These are phyloP conservation scores for Pichia deserticola DNA, from an alignment of 805 yeast genomes.

Conservation along the genomic window DNA sequence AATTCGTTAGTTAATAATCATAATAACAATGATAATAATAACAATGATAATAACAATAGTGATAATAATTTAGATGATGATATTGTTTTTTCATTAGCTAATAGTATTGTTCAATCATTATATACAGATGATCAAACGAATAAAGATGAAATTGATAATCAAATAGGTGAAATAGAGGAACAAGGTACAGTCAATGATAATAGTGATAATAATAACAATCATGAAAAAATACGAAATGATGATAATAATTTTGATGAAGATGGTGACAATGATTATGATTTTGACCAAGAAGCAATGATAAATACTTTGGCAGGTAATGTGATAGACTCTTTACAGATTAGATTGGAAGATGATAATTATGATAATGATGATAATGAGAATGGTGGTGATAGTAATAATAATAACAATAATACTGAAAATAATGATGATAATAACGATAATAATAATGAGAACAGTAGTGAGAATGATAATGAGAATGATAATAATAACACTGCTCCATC, in stretches of 20 bases:
- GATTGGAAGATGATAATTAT: neutral
- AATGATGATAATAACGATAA: neutral
- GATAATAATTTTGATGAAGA: neutral
- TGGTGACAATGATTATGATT: constrained; percentile 1
- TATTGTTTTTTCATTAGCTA: constrained; percentile 1
- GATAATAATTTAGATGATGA: neutral
- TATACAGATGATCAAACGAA: neutral
- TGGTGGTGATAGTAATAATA: neutral
- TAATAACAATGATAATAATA: neutral
- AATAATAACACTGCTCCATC: too few species aligned
- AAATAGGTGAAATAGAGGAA: neutral
- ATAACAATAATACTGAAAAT: neutral
- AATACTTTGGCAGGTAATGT: neutral
- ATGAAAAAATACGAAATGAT: neutral
- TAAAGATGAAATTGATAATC: neutral
- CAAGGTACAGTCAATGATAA: neutral
- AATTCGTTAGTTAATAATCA: neutral
- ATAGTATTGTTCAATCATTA: constrained; percentile 6
- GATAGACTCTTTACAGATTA: neutral
- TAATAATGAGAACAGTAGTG: neutral
- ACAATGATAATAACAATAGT: neutral
- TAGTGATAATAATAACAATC: neutral
- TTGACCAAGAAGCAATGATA: constrained; percentile 8
- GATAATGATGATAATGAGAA: neutral
- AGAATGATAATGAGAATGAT: too few species aligned